Conservation (phyloP, 257 asterid species). For the Paulownia fortunei region DNA sequence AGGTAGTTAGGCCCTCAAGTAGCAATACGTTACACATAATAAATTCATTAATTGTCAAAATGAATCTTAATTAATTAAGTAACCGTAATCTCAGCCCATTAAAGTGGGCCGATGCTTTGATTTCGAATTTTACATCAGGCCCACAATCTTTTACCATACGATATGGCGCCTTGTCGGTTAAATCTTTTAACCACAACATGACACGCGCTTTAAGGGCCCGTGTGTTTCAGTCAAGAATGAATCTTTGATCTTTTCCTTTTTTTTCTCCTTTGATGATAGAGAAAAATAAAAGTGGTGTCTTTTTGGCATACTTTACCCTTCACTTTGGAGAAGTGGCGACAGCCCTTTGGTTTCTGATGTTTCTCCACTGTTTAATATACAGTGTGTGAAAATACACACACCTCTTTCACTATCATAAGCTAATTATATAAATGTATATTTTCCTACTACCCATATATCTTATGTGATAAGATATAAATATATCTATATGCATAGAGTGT, state of each 20-base stretch:
- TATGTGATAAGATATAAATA: not conserved
- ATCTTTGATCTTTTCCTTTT: slow-evolving; percentile 6
- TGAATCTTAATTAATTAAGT: not conserved
- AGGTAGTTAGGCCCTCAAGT: no score
- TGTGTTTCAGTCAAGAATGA: not conserved
- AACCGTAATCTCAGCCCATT: slow-evolving; percentile 18
- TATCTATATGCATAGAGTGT: not conserved
- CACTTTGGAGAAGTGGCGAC: slow-evolving; percentile 4
- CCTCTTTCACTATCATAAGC: not conserved
- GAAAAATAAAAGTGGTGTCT: slow-evolving; percentile 11
- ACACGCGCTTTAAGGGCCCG: slow-evolving; percentile 23
- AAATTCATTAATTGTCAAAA: not conserved
- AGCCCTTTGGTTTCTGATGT: not conserved
- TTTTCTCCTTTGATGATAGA: not conserved
- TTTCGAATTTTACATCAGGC: slow-evolving; percentile 15
- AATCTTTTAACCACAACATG: not conserved
- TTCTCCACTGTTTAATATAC: not conserved
- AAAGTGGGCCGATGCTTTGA: slow-evolving; percentile 21
- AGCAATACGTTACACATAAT: not conserved
- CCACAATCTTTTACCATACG: slow-evolving; percentile 19
- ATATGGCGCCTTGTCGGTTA: slow-evolving; percentile 27
- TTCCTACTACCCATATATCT: not conserved
- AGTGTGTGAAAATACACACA: slow-evolving; percentile 6
- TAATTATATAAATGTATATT: not conserved
- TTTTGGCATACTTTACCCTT: slow-evolving; percentile 26